A percentile compares a stretch with the other conserved stretches of the same genome.
phyloP scores from a whole-genome alignment of 208 protist genomes.

The Novymonas esmeraldas region DNA sequence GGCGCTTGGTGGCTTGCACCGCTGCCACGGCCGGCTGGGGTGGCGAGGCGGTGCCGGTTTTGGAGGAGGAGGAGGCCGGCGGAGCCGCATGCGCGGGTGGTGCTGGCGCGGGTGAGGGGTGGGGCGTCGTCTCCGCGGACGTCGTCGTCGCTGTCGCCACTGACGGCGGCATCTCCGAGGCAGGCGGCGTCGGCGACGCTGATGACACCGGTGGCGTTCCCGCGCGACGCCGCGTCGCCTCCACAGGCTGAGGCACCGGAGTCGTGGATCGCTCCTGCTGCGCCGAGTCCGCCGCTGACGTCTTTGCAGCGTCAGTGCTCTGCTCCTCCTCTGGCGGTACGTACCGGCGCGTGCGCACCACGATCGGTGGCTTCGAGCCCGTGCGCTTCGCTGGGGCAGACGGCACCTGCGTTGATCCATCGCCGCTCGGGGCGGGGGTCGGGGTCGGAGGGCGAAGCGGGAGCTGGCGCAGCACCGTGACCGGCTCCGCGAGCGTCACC shows the following conservation, averaged over 20 bases:
- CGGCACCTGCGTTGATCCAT: conserved; percentile 11
- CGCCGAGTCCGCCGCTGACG: background rate
- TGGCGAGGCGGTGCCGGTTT: too few species aligned
- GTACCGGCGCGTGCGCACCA: conserved; percentile 38
- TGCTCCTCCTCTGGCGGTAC: conserved; percentile 22
- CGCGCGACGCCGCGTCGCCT: conserved; percentile 14
- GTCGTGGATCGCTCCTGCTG: background rate
- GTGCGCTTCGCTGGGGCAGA: conserved; percentile 23
- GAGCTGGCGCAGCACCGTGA: background rate
- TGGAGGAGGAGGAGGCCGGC: background rate
- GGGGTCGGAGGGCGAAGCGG: background rate
- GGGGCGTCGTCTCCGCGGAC: background rate
- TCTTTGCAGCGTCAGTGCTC: background rate
- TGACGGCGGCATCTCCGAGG: background rate
- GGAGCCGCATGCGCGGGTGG: background rate
- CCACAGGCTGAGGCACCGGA: conserved; percentile 8
- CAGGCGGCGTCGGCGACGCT: background rate
- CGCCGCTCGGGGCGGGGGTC: conserved; percentile 7
- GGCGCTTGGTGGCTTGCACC: conserved; percentile 2
- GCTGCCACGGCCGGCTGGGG: too few species aligned
- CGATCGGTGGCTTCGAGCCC: conserved; percentile 24
- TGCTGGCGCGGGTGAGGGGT: background rate
- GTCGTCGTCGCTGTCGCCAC: background rate
- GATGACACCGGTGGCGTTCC: background rate
- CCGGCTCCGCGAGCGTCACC: conserved; percentile 2